Percentiles rank a stretch among this genome's conserved stretches.
phyloP scores from a whole-genome alignment of 2,329 filamentous ascomycete genomes.

The Incumbomyces delicatus region DNA sequence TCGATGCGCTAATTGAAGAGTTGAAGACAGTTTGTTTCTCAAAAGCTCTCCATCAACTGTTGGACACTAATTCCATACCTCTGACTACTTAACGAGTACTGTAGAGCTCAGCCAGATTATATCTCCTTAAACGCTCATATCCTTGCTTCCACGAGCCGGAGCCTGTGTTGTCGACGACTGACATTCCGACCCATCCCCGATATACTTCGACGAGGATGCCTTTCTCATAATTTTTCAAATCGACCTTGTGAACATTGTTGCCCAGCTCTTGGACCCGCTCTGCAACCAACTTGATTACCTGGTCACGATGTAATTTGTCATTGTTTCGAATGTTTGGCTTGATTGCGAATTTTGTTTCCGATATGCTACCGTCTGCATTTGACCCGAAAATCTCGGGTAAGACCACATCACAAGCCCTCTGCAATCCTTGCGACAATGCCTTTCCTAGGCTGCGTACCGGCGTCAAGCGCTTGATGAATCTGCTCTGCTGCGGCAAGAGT shows the following conservation, averaged over 20 bases:
- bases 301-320: slow-evolving; percentile 45
- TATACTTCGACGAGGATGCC: slow-evolving; percentile 54
- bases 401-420: slow-evolving; percentile 47
- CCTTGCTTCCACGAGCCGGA: background rate
- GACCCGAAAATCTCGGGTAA: slow-evolving; percentile 49
- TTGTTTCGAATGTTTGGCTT: slow-evolving; percentile 52
- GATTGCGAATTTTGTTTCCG: slow-evolving; percentile 47
- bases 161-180: slow-evolving; percentile 46
- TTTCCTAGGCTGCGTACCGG: slow-evolving; percentile 50
- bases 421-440: slow-evolving; percentile 47
- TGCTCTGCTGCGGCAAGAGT: slow-evolving; percentile 35
- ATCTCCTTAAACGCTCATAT: slow-evolving; percentile 52
- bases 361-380: background rate
- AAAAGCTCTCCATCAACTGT: no score
- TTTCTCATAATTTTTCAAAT: slow-evolving; percentile 51
- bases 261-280: slow-evolving; percentile 33
- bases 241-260: slow-evolving; percentile 48
- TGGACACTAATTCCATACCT: no score
- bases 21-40: no score
- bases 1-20: no score
- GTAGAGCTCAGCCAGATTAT: slow-evolving; percentile 54
- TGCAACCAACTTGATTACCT: slow-evolving; percentile 52
- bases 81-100: background rate
- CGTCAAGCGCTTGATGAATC: slow-evolving; percentile 51
- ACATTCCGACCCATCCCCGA: slow-evolving; percentile 55